These are phyloP conservation scores for Scedosporium boydii DNA, from an alignment of 2,329 filamentous ascomycete species.

Conservation along the genomic window DNA sequence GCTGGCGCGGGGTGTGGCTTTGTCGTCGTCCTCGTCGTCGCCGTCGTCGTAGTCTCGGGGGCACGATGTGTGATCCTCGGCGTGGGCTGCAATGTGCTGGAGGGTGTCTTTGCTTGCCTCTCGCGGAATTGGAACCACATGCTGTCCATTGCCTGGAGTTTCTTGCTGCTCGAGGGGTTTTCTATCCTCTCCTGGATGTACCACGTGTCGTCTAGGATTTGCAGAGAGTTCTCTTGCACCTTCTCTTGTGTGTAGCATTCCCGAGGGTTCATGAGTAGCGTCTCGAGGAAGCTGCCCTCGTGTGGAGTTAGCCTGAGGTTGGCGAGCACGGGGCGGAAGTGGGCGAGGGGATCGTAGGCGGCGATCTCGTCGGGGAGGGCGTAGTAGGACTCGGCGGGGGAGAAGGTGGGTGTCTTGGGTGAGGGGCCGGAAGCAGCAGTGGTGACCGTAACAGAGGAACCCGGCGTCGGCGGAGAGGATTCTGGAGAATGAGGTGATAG, in stretches of 20 bases:
- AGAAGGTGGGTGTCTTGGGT: neutral
- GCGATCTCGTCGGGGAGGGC: neutral
- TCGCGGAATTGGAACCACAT: neutral
- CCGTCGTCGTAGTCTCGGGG: too few species aligned
- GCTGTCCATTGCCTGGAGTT: neutral
- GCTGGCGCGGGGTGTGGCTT: too few species aligned
- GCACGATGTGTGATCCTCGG: too few species aligned
- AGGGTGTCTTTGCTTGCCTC: neutral
- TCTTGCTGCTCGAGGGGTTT: neutral
- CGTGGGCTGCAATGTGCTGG: neutral
- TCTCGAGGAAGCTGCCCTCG: neutral
- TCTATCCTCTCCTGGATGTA: neutral
- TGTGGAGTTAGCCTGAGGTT: neutral
- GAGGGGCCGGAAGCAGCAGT: conserved; percentile 5
- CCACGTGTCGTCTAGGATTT: neutral
- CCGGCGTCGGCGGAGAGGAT: neutral
- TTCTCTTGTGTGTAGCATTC: neutral
- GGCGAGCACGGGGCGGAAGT: neutral
- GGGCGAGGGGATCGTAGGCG: neutral
- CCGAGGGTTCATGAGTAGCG: neutral
- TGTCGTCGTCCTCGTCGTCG: neutral
- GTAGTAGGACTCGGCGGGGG: neutral
- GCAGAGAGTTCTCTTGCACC: neutral
- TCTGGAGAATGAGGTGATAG: neutral
- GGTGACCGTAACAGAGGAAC: conserved; percentile 6